Conservation (phyloP, 306 rosid genomes). For the barrel medic (Medicago truncatula) region DNA sequence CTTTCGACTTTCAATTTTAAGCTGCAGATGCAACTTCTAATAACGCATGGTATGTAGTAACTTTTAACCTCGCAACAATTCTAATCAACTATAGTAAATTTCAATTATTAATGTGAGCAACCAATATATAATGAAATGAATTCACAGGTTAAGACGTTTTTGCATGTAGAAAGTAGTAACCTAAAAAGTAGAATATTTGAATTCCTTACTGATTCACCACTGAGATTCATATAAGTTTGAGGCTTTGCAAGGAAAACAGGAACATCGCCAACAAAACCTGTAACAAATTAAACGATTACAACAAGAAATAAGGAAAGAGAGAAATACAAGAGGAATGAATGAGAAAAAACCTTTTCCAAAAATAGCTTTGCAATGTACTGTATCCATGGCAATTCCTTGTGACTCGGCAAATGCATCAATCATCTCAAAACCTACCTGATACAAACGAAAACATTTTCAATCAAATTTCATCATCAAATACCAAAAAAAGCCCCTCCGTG, state of each 20-base stretch:
- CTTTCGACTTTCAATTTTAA: background rate
- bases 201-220: slow-evolving; percentile 91
- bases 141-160: background rate
- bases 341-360: slow-evolving; percentile 68
- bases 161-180: slow-evolving; percentile 17
- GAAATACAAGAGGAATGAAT: background rate
- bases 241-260: slow-evolving; percentile 94
- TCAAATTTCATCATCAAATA: slow-evolving; percentile 17
- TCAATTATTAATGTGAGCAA: slow-evolving; percentile 10
- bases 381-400: slow-evolving; percentile 64
- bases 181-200: slow-evolving; percentile 17
- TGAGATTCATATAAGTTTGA: slow-evolving; percentile 94
- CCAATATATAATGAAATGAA: slow-evolving; percentile 25
- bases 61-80: background rate
- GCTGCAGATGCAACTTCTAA: slow-evolving; percentile 16
- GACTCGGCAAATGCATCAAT: slow-evolving; percentile 83
- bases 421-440: slow-evolving; percentile 88
- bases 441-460: slow-evolving; percentile 22
- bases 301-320: slow-evolving; percentile 29
- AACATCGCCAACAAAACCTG: slow-evolving; percentile 81
- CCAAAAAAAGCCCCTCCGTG: background rate
- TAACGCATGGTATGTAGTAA: background rate
- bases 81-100: slow-evolving; percentile 4
- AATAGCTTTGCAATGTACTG: slow-evolving; percentile 76
- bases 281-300: slow-evolving; percentile 32